Evolutionary conservation across 2,329 filamentous ascomycete species (phyloP), one percentile per base, ranked within the genome.

Genomic region (Graphilbum ipis-grandicollis): DNA sequence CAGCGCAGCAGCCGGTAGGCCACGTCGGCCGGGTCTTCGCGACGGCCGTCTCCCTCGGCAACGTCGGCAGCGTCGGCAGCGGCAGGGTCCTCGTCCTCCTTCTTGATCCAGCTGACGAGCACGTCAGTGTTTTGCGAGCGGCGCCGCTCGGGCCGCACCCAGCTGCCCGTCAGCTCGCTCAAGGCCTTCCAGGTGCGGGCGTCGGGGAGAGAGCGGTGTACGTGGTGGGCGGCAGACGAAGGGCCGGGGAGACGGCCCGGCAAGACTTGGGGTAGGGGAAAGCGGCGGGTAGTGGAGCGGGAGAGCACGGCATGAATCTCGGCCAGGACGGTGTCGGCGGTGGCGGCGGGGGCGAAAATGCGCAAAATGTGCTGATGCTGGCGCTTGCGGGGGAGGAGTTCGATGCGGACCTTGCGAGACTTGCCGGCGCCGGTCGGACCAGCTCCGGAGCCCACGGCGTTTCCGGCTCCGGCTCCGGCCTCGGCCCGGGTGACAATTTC

Each of bases 1-100:
- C 53, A 54, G 25, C 57, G 47, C 3, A 71, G 47, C 4, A 69
- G 54, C 22, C 67, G 61, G 33, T 57, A 48, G 14, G 66, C 63
- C 13, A 60, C 49, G 31, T 70, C 63, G 25, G 52, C 52, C 2
- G 52, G 46, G 37, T 58, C 52, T 46, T 69, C 41, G 21, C 42
- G 10, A 49, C 52, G 5, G 3, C 34, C 25, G 34, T 17, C 2
- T 9, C 32, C 12, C 1, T 13, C 28, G 2, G 6, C 6, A 5
- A 8, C 14, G 26, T 5, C 26, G 26, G 5, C 26, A 5, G 8
- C 26, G 26, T 23, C 21, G 26, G 6, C 9, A 13, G 26, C 14
- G 15, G 10, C n/a, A 17, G 30, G 19, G n/a, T n/a, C n/a, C n/a
- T n/a, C n/a, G n/a, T n/a, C n/a, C n/a, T n/a, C n/a, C n/a, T n/a